Base-by-base conservation (phyloP, 202 grass and related monocot species). In the Zoysia matrella region DNA sequence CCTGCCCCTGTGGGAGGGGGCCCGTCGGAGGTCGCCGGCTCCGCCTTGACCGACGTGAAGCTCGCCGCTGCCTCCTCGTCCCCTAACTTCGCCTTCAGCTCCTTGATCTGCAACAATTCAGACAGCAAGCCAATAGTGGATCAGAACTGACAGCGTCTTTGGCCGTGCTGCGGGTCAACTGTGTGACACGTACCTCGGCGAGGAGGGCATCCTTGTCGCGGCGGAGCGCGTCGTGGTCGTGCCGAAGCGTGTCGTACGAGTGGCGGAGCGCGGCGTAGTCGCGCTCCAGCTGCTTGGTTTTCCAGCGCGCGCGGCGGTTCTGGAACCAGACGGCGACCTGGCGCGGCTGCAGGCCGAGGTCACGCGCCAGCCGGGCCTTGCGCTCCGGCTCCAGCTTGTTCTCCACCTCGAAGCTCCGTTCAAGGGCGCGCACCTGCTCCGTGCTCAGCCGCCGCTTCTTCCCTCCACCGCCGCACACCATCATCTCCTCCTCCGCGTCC, bases 351-450 rank as follows among this genome's bases (percentile, higher is more conserved):
- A 98, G 85, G 46, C 88, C 92, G n/a, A 98, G 84, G 57, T 94
- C 95, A 72, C 86, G 78, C 42, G 95, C 92, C 75, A 98, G 73
- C 44, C 88, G 83, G 7, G 81, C 69, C 88, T 98, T 98, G 57
- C 86, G 84, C 84, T 98, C 90, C 22, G 95, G 90, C 79, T 98
- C 95, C 51, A 98, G 83, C 79, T 94, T 97, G 84, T 94, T 97
- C 83, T 97, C 95, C 62, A 93, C 90, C 88, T 97, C 95, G 64
- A 97, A 97, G 78, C 83, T 94, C 65, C 78, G 84, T 69, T 98
- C 95, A 52, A 98, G 84, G 30, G 95, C 76, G 51, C 79, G 80
- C 80, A 98, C 95, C 90, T 98, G 95, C 69, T 93, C 90, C 58
- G 60, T 6, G 69, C 84, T 91, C 65, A 98, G 64, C 64, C 95